Base-by-base conservation (phyloP, 2,329 filamentous ascomycete genomes). In the Botrytis pseudocinerea region DNA sequence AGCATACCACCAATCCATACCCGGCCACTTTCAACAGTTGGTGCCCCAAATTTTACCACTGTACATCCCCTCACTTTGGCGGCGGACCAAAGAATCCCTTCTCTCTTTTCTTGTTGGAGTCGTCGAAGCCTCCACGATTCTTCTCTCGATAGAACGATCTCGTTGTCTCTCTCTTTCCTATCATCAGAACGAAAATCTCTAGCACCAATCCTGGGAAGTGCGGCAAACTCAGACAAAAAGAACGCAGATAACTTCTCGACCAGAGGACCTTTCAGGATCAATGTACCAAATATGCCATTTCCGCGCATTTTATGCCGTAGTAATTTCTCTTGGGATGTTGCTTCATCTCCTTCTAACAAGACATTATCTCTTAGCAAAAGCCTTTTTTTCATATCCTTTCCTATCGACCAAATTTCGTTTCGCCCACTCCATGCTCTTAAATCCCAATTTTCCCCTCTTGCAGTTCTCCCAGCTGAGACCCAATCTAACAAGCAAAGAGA, bases 371-470 rank as follows among this genome's bases (percentile, higher is more conserved):
- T 87, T n/a, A 98, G 86, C 1, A 98, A 84, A 25, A 98, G 86
- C 74, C 91, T 88, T 73, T 79, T 82, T 76, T 84, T 84, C 71
- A 81, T 83, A 12, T 80, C 78, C 38, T 82, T 80, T 32, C 79
- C 76, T 1, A 78, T 78, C 59, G 83, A 80, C 90, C 92, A 95
- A n/a, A 98, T 87, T 83, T 99, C 96, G 80, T 98, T 98, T 76
- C 92, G 88, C 16, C 94, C 94, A 73, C 86, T 89, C 90, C 96
- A 98, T 75, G 87, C 87, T 73, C 87, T 84, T 74, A 98, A 90
- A 77, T 91, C 91, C 96, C 96, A 99, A 76, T 93, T 87, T 83
- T 99, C 96, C 38, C 94, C 95, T 64, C 93, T 89, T 7, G 96
- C 95, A 7, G 87, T 89, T 28, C 96, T 89, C 12, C 96, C 96